These are phyloP conservation scores for Solanum chmielewskii DNA, from an alignment of 257 asterid genomes.

Conservation along the genomic window DNA sequence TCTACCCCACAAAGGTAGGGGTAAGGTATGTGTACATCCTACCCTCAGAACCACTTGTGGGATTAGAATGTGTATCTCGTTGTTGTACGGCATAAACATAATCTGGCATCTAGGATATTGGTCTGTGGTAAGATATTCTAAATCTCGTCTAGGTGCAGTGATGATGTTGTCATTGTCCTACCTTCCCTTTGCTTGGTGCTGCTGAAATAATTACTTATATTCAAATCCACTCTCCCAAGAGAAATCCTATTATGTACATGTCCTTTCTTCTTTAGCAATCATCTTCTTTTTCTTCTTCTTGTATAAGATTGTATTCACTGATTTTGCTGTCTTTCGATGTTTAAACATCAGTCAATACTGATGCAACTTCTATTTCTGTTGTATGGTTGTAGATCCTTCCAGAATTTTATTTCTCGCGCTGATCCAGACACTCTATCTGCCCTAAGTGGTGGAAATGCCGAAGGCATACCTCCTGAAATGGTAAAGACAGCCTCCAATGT, in stretches of 20 bases:
- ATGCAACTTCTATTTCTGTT: conserved; percentile 1
- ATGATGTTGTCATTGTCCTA: neutral
- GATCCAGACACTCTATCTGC: conserved; percentile 77
- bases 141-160: neutral
- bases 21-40: neutral
- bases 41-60: neutral
- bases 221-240: neutral
- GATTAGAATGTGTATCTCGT: neutral
- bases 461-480: conserved; percentile 83
- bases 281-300: neutral
- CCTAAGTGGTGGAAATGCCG: conserved; percentile 57
- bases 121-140: neutral
- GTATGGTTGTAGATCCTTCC: conserved; percentile 56
- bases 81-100: neutral
- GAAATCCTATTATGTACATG: neutral
- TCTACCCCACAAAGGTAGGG: neutral
- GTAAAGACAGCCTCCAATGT: conserved; percentile 63
- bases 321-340: neutral
- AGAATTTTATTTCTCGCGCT: conserved; percentile 59
- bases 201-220: neutral
- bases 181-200: neutral
- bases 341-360: neutral
- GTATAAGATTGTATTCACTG: neutral
- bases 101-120: neutral
- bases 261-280: neutral